phyloP scores from a whole-genome alignment of 495 filamentous ascomycete species.

The Acidiella bohemica region DNA sequence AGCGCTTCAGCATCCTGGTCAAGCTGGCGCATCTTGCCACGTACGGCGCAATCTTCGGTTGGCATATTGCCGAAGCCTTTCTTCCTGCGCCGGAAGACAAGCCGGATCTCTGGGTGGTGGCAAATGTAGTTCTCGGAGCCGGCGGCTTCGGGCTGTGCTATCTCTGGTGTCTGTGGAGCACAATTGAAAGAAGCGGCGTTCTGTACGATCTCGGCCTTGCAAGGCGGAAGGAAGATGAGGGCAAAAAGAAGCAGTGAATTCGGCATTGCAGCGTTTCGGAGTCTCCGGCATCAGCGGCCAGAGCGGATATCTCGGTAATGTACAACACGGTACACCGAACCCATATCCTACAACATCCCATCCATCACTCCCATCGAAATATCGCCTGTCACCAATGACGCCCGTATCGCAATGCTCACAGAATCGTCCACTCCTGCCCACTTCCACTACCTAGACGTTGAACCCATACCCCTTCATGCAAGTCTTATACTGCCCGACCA shows the following conservation, averaged over 20 bases:
- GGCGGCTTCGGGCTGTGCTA: conserved; percentile 78
- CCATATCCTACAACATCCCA: conserved; percentile 1
- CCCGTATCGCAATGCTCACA: background rate
- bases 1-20: conserved; percentile 39
- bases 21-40: conserved; percentile 57
- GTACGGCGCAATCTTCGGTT: conserved; percentile 60
- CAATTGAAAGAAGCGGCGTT: conserved; percentile 46
- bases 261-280: too few relatives aligned
- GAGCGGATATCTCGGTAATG: too few relatives aligned
- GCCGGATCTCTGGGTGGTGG: conserved; percentile 87
- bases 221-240: conserved; percentile 7
- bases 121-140: conserved; percentile 74
- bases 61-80: conserved; percentile 65
- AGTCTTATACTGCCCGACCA: conserved; percentile 70
- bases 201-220: conserved; percentile 5
- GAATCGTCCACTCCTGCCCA: background rate
- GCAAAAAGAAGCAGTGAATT: conserved; percentile 15
- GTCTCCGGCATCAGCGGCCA: too few relatives aligned
- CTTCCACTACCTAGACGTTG: conserved; percentile 28
- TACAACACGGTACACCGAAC: too few relatives aligned
- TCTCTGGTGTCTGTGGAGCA: conserved; percentile 69
- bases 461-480: conserved; percentile 96
- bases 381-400: background rate
- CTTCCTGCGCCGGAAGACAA: conserved; percentile 54
- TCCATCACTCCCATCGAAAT: background rate